Conservation (phyloP, 1,139 yeast genomes). For the Geotrichum carabidarum region DNA sequence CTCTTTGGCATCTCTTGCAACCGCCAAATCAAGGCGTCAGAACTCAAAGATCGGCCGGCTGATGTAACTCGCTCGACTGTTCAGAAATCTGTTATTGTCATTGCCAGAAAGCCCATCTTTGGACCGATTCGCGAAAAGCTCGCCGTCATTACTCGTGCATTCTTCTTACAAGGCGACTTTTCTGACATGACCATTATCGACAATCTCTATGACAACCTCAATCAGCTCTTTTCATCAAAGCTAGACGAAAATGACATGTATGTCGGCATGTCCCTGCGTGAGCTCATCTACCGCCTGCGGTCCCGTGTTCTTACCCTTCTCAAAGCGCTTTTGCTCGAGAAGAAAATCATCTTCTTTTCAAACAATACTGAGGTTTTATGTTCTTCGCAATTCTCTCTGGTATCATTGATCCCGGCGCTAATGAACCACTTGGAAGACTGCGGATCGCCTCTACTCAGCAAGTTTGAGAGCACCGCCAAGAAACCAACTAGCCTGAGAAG, state of each 20-base stretch:
- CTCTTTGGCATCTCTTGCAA: constrained; percentile 92
- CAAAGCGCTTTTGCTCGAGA: constrained; percentile 74
- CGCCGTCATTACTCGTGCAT: constrained; percentile 82
- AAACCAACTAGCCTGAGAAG: constrained; percentile 72
- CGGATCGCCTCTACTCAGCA: constrained; percentile 71
- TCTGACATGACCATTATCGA: constrained; percentile 63
- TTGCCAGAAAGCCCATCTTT: constrained; percentile 79
- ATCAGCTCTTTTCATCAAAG: constrained; percentile 41
- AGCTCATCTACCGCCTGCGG: constrained; percentile 56
- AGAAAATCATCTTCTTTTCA: constrained; percentile 60
- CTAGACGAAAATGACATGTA: constrained; percentile 55
- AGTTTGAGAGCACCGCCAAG: constrained; percentile 47
- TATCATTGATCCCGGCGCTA: constrained; percentile 73
- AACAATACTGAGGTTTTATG: constrained; percentile 78
- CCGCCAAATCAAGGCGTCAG: constrained; percentile 67
- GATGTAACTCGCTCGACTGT: constrained; percentile 84
- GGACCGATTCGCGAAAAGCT: constrained; percentile 81
- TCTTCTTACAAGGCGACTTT: constrained; percentile 75
- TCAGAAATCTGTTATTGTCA: constrained; percentile 87
- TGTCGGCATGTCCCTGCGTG: constrained; percentile 70
- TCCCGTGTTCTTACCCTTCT: constrained; percentile 58
- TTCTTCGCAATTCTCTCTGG: constrained; percentile 58
- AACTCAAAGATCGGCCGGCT: constrained; percentile 51
- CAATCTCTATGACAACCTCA: constrained; percentile 68
- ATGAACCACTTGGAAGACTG: constrained; percentile 68